Conservation (phyloP, 345 rosid genomes). For the Erucastrum elatum region DNA sequence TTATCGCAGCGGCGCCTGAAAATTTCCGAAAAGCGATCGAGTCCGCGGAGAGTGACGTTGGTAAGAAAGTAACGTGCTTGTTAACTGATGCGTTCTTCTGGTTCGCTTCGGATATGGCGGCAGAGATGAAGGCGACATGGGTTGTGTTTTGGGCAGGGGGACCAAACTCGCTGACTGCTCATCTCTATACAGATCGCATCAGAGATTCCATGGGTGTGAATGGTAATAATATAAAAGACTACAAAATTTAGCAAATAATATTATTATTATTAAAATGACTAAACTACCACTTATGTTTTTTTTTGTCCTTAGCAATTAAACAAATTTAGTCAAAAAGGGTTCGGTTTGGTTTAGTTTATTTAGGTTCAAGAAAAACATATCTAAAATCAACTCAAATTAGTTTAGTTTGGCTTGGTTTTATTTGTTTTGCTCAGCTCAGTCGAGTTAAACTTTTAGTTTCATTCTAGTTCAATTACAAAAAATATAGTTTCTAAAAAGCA, state of each 20-base stretch:
- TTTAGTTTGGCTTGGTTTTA: too few relatives aligned
- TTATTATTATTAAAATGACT: not conserved
- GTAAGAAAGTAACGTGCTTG: constrained; percentile 46
- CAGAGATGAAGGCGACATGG: constrained; percentile 48
- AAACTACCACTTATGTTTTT: not conserved
- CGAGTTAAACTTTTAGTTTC: too few relatives aligned
- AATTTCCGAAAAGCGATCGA: constrained; percentile 39
- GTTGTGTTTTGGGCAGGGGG: constrained; percentile 45
- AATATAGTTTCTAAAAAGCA: too few relatives aligned
- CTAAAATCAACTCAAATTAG: too few relatives aligned
- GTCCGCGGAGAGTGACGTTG: constrained; percentile 44
- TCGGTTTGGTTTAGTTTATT: too few relatives aligned
- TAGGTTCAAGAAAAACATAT: too few relatives aligned
- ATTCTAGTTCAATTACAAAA: too few relatives aligned
- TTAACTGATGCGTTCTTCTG: constrained; percentile 58
- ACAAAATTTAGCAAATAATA: too few relatives aligned
- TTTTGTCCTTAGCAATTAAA: not conserved
- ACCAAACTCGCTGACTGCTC: constrained; percentile 47
- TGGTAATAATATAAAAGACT: constrained; percentile 9
- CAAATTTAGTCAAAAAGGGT: too few relatives aligned
- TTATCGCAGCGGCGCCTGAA: constrained; percentile 42
- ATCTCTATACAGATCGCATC: constrained; percentile 46
- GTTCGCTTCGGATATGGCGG: constrained; percentile 47
- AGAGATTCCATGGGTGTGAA: constrained; percentile 18
- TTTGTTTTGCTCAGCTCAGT: too few relatives aligned